A percentile compares a stretch with the other conserved stretches of the same genome.
These are phyloP conservation scores for Pichia paraexigua DNA, from an alignment of 805 yeast genomes.

Conservation along the genomic window DNA sequence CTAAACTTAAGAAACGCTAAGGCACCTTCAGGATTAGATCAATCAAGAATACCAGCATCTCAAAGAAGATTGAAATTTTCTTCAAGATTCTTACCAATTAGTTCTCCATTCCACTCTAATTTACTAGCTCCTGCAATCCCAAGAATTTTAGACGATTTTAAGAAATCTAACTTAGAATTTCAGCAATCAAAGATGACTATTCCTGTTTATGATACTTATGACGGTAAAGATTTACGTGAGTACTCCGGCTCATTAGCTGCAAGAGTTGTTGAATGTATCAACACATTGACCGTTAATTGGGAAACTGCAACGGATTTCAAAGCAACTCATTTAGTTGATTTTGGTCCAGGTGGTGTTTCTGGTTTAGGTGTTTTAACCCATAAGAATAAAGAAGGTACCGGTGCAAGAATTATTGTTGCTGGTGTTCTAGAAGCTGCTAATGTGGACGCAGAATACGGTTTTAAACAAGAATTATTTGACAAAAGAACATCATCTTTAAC, in stretches of 20 bases:
- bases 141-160: slow-evolving; percentile 58
- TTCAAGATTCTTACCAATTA: slow-evolving; percentile 88
- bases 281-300: slow-evolving; percentile 90
- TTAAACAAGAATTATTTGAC: slow-evolving; percentile 91
- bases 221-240: slow-evolving; percentile 70
- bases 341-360: slow-evolving; percentile 98
- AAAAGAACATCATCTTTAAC: slow-evolving; percentile 54
- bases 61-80: slow-evolving; percentile 92
- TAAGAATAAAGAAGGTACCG: slow-evolving; percentile 98
- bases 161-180: slow-evolving; percentile 50
- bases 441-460: slow-evolving; percentile 81
- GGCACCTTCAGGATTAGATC: slow-evolving; percentile 91
- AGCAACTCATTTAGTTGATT: slow-evolving; percentile 87
- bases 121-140: slow-evolving; percentile 67
- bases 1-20: slow-evolving; percentile 86
- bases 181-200: slow-evolving; percentile 49
- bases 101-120: slow-evolving; percentile 95
- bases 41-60: slow-evolving; percentile 86
- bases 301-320: slow-evolving; percentile 76
- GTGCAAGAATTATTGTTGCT: slow-evolving; percentile 88
- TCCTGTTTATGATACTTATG: slow-evolving; percentile 87
- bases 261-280: slow-evolving; percentile 76
- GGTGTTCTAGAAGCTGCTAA: slow-evolving; percentile 72
- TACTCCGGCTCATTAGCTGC: slow-evolving; percentile 46
- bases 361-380: slow-evolving; percentile 95